Evolutionary conservation across 345 rosid species (phyloP).

Genomic region (Erodium maritimum): DNA sequence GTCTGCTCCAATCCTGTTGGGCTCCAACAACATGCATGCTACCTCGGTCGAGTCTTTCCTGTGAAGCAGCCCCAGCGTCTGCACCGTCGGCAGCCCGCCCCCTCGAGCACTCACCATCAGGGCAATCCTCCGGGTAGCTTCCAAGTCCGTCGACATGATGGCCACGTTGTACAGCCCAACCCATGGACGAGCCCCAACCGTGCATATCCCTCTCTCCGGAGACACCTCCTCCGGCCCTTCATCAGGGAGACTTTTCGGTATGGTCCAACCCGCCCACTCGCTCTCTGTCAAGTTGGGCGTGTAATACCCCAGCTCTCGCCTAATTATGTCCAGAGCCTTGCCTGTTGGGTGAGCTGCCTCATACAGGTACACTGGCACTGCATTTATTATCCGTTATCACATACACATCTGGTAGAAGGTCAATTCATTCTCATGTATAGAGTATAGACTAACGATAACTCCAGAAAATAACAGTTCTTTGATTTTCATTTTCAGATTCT

Average conservation of each 20-base stretch:
- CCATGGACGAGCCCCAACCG: slow-evolving; percentile 52
- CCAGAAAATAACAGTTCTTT: too few species aligned
- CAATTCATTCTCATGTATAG: too few species aligned
- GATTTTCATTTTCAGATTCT: too few species aligned
- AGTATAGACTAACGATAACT: too few species aligned
- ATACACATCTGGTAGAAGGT: too few species aligned
- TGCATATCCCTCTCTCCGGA: slow-evolving; percentile 27
- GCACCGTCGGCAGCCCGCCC: slow-evolving; percentile 53
- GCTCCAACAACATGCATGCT: slow-evolving; percentile 56
- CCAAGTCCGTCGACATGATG: slow-evolving; percentile 31
- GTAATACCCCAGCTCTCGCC: slow-evolving; percentile 50
- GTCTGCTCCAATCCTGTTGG: slow-evolving; percentile 43
- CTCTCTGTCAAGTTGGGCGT: slow-evolving; percentile 45
- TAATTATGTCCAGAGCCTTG: slow-evolving; percentile 38
- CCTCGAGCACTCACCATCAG: slow-evolving; percentile 54
- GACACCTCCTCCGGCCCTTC: slow-evolving; percentile 35
- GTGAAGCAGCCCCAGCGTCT: slow-evolving; percentile 37
- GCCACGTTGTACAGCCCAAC: slow-evolving; percentile 40
- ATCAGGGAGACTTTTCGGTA: slow-evolving; percentile 23
- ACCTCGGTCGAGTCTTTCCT: slow-evolving; percentile 42
- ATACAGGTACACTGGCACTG: slow-evolving; percentile 50
- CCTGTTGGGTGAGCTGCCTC: slow-evolving; percentile 52
- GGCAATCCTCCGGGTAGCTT: slow-evolving; percentile 30
- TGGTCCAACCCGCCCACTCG: slow-evolving; percentile 48
- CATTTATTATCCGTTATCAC: too few species aligned